Percentiles rank a stretch among this genome's conserved stretches.
Conservation (phyloP, 75 land plant species). For the Cryptomeria japonica region DNA sequence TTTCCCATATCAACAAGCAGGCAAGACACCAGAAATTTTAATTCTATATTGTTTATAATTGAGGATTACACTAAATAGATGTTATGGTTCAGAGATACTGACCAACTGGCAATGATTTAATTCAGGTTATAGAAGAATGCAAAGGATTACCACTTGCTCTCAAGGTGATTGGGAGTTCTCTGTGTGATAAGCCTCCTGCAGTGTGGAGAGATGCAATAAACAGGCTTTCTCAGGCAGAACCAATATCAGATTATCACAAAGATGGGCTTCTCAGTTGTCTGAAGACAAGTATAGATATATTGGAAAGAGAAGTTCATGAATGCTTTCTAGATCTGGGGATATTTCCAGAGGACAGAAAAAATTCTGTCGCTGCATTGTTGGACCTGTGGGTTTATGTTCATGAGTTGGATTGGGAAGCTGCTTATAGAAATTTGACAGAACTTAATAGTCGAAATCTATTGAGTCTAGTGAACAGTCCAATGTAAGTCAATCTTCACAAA, state of each 20-base stretch:
- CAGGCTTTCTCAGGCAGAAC: conserved; percentile 39
- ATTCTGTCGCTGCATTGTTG: conserved; percentile 54
- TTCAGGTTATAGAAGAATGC: conserved; percentile 43
- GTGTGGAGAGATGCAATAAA: conserved; percentile 48
- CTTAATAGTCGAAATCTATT: conserved; percentile 57
- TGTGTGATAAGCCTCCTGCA: conserved; percentile 29
- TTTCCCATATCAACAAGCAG: background rate
- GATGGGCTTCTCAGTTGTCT: conserved; percentile 45
- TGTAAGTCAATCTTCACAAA: conserved; percentile 1
- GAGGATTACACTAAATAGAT: background rate
- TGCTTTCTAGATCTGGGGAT: conserved; percentile 64
- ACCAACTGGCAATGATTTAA: background rate
- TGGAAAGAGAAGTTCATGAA: conserved; percentile 36
- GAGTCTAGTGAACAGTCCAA: conserved; percentile 40
- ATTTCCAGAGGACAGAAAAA: conserved; percentile 66
- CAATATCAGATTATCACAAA: conserved; percentile 57
- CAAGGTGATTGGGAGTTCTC: conserved; percentile 65
- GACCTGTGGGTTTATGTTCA: conserved; percentile 57
- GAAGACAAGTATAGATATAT: conserved; percentile 32
- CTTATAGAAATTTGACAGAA: conserved; percentile 48
- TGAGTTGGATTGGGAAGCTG: conserved; percentile 51
- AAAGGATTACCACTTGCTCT: conserved; percentile 71
- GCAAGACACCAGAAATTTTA: background rate
- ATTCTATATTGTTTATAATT: background rate
- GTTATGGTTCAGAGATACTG: background rate